Base-by-base conservation (phyloP, 2,329 filamentous ascomycete species). In the Orbilia oligospora region DNA sequence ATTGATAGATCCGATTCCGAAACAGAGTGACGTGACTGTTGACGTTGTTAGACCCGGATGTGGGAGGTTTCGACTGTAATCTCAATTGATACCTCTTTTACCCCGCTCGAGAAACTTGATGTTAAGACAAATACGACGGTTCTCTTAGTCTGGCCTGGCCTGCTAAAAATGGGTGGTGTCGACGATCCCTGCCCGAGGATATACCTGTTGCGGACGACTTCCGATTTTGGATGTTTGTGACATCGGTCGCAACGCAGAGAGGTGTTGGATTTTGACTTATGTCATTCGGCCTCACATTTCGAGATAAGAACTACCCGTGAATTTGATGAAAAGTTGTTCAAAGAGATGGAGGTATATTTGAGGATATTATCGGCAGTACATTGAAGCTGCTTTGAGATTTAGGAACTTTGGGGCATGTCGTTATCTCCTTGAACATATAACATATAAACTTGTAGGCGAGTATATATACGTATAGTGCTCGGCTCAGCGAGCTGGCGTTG, bases 101-200 rank as follows among this genome's bases (percentile, higher is more conserved):
- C 20, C 10, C 48, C 20, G 48, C 51, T 33, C 14, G 12, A 24
- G 16, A 9, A 4, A 24, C 18, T n/a, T n/a, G n/a, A n/a, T n/a
- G n/a, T n/a, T n/a, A 18, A 18, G 56, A 27, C 14, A 16, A 33
- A 30, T 30, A 33, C 5, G n/a, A n/a, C 10, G 5, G 16, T 16
- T 16, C 18, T 16, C 5, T 5, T 38, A 27, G 56, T 12, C 12
- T 18, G 5, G 4, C 20, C 12, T 18, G 5, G 4, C 18, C 14
- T 6, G 36, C 20, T 55, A 6, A 30, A 12, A n/a, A 18, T n/a
- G 16, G n/a, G 16, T 33, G n/a, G 56, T 36, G 36, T 44, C 22
- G 20, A n/a, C 56, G 20, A 61, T 44, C 56, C 56, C 56, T 61
- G 56, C 22, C 44, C 56, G 36, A n/a, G 12, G 33, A 58, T 14